Conservation (phyloP, 2,329 filamentous ascomycete species). For the Colletotrichum camelliae region DNA sequence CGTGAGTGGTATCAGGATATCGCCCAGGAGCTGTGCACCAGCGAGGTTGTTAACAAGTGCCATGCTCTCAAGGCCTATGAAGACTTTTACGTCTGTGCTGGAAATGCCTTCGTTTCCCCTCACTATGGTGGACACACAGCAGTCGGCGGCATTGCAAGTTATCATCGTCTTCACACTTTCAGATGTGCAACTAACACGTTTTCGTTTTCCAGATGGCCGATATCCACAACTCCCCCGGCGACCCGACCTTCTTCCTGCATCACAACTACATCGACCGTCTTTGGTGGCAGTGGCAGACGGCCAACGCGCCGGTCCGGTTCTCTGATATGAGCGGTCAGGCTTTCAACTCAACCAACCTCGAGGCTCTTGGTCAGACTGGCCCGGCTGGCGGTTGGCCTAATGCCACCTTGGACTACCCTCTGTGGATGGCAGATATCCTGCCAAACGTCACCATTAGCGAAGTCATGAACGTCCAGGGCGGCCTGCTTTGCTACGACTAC, state of each 20-base stretch:
- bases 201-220: neutral
- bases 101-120: neutral
- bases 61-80: neutral
- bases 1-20: neutral
- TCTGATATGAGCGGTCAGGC: neutral
- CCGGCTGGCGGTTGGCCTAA: neutral
- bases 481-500: neutral
- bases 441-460: neutral
- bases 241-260: neutral
- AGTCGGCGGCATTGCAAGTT: neutral
- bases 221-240: neutral
- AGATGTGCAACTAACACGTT: rapidly evolving
- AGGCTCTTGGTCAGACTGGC: neutral
- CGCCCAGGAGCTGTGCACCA: neutral
- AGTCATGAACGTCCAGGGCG: neutral
- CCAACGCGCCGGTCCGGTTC: neutral
- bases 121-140: neutral
- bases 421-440: neutral
- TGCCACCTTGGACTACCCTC: neutral
- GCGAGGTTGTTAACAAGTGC: neutral
- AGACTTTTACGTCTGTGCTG: neutral
- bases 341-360: neutral
- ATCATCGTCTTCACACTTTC: neutral
- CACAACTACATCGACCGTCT: neutral
- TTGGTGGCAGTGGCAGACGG: neutral